These are phyloP conservation scores for Fraxinus baroniana DNA, from an alignment of 305 asterid genomes.

Conservation along the genomic window DNA sequence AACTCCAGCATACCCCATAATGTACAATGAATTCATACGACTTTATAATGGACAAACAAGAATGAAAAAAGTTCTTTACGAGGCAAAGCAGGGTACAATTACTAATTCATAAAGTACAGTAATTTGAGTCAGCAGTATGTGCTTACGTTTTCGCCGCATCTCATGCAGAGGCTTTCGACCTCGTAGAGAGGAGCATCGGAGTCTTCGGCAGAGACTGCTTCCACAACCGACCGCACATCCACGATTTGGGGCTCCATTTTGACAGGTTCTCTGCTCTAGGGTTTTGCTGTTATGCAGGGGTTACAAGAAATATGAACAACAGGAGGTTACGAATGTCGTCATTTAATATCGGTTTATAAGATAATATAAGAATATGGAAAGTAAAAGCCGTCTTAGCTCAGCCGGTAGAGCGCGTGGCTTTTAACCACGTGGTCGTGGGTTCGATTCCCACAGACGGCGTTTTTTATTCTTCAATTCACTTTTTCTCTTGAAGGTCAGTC, in stretches of 20 bases:
- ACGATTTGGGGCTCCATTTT: slow-evolving; percentile 38
- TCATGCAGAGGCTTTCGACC: slow-evolving; percentile 91
- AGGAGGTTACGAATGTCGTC: background rate
- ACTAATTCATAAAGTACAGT: background rate
- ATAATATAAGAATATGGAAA: background rate
- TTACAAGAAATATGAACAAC: background rate
- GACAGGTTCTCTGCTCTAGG: background rate
- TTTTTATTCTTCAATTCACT: background rate
- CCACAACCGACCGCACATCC: slow-evolving; percentile 79
- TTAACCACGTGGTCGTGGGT: slow-evolving; percentile 98
- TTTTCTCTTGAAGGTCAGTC: background rate
- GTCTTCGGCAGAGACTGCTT: slow-evolving; percentile 59
- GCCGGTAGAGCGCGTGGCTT: slow-evolving; percentile 90
- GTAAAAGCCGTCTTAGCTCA: slow-evolving; percentile 66
- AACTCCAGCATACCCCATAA: background rate
- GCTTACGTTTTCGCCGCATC: slow-evolving; percentile 73
- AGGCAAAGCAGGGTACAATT: background rate
- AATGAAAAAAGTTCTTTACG: background rate
- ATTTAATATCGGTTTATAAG: no score
- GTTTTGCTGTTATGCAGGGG: background rate
- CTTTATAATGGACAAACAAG: background rate
- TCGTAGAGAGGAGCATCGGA: slow-evolving; percentile 66
- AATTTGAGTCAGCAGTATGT: background rate
- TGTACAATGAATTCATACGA: background rate
- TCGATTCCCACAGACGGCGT: slow-evolving; percentile 91